Evolutionary conservation across 495 filamentous ascomycete genomes (phyloP), one percentile per base, ranked within the genome.

Genomic region (Neurospora sp.): DNA sequence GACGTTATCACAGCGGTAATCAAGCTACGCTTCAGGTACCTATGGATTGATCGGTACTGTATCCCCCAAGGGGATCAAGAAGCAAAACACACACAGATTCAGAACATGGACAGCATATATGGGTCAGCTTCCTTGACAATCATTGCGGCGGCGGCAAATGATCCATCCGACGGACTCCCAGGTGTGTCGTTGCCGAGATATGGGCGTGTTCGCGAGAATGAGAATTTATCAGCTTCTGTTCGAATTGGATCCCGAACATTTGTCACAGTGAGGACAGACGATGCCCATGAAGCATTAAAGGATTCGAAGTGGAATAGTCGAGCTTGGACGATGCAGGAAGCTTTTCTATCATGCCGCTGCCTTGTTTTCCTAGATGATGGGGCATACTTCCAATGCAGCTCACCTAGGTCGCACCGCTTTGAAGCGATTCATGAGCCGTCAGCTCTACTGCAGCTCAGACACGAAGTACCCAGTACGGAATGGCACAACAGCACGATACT

Each of bases 361-460:
- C 39, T 71, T 1, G 70, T 71, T 4, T 72, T 74, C 68, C 76
- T 76, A 0, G 75, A 79, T 1, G 22, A 77, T 0, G 77, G 81
- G 44, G 73, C 78, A 41, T 83, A 81, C 70, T 85, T 79, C 70
- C 77, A 83, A 48, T 84, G 82, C 70, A 53, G 3, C 45, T 22
- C 45, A 12, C 9, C n/a, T 4, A 12, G 9, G 0, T 53, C 45
- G n/a, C 8, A 22, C 45, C 45, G 45, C 1, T 20, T 53, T 2
- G 45, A 53, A 0, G 3, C 45, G 0, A 0, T 53, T 1, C 9
- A 53, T 53, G 17, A 31, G 0, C 31, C 69, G 0, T 0, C 9
- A 7, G 20, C 37, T 0, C 20, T 70, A 40, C 39, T 31, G 2
- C 8, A 22, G 3, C 39, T 42, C 3, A 14, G 9, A 17, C 7